Evolutionary conservation across 2,329 filamentous ascomycete species (phyloP).

Genomic region (Aschersonia sp.): DNA sequence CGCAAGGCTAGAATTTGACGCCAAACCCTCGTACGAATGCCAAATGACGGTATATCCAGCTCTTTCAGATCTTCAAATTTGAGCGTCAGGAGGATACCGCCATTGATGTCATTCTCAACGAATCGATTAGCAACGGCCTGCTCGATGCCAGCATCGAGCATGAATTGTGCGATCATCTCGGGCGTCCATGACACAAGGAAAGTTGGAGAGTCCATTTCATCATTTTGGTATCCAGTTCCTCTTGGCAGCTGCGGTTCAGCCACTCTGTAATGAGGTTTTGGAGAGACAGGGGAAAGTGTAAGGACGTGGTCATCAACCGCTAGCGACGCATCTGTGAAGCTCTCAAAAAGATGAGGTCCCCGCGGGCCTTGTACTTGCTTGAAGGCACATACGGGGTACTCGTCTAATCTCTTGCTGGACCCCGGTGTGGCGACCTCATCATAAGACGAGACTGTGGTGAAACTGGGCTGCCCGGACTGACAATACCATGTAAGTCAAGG

Average conservation of each 20-base stretch:
- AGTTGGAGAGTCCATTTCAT: slow-evolving; percentile 38
- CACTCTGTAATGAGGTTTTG: slow-evolving; percentile 36
- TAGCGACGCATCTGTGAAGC: slow-evolving; percentile 36
- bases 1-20: slow-evolving; percentile 61
- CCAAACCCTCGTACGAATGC: slow-evolving; percentile 68
- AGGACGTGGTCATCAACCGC: slow-evolving; percentile 37
- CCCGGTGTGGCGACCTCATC: slow-evolving; percentile 72
- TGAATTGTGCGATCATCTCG: slow-evolving; percentile 70
- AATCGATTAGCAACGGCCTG: slow-evolving; percentile 67
- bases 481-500: slow-evolving; percentile 4
- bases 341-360: slow-evolving; percentile 77
- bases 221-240: slow-evolving; percentile 34
- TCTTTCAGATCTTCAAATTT: slow-evolving; percentile 82
- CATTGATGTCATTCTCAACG: slow-evolving; percentile 82
- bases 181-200: slow-evolving; percentile 56
- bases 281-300: slow-evolving; percentile 60
- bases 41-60: slow-evolving; percentile 68
- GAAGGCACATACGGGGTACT: slow-evolving; percentile 44
- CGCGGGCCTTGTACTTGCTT: slow-evolving; percentile 66
- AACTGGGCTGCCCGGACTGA: slow-evolving; percentile 57
- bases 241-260: no score
- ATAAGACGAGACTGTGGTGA: slow-evolving; percentile 77
- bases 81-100: slow-evolving; percentile 73
- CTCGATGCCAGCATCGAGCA: slow-evolving; percentile 74
- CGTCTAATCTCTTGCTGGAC: slow-evolving; percentile 44